Base-by-base conservation (phyloP, 139 green algal species). In the Chlorella sp. region DNA sequence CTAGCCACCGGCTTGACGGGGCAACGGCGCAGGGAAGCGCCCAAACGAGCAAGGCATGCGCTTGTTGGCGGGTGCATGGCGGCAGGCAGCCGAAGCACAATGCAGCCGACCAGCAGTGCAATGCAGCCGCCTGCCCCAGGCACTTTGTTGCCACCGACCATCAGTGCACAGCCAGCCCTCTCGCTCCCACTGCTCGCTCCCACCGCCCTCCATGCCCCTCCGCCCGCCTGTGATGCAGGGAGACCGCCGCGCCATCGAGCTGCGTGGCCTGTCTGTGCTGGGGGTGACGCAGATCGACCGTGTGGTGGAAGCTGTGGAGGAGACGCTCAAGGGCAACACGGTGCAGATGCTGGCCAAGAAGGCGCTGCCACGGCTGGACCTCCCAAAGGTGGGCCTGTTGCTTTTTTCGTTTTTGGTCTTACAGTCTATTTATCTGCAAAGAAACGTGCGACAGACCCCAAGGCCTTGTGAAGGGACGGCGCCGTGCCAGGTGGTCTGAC, bases 231-330 rank as follows among this genome's bases (percentile, higher is more conserved):
- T 36, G 5, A 42, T 73, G 84, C 95, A 99, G 88, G 97, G 97
- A 18, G 96, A 99, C 89, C 88, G 90, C 21, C 90, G 92, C 1
- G 91, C 95, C 7, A 91, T 89, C 30, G 97, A 97, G 86, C 91
- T 99, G 34, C 83, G 97, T 61, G 96, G 94, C 2, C 82, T 98
- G 22, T 97, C 93, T 81, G 40, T 99, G 71, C 89, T 99, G 32
- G 97, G 97, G 94, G 91, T 92, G 21, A 87, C 89, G 2, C 96
- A 98, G 89, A 98, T 99, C 42, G 96, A 97, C 90, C 93, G 97
- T 0, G 94, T 99, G 18, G 97, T 98, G 57, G 97, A 99, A 92
- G 96, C 94, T 24, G 97, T 98, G 53, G 97, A 99, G 92, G 94
- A 98, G 86, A 98, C 97, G 9, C 93, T 99, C 37, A 95, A 94